phyloP scores from a whole-genome alignment of 495 filamentous ascomycete species.

The Glutinoglossum americanum region DNA sequence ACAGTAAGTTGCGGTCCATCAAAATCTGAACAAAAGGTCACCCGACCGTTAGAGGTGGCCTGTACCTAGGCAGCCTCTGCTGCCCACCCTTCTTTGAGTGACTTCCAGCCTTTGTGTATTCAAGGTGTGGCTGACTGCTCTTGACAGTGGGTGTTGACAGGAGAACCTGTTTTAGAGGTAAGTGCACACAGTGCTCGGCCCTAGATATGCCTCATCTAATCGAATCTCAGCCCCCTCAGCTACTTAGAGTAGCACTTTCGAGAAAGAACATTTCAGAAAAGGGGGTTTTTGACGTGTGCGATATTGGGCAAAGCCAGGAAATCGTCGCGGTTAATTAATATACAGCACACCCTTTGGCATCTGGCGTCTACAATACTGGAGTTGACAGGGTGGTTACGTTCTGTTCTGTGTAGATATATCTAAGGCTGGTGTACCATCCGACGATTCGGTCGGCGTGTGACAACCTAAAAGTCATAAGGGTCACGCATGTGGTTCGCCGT shows the following conservation, averaged over 20 bases:
- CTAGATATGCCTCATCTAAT: background rate
- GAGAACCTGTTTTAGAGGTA: conserved; percentile 64
- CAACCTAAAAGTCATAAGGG: background rate
- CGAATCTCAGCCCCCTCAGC: conserved; percentile 22
- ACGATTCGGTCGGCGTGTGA: background rate
- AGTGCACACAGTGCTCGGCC: background rate
- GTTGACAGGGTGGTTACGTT: background rate
- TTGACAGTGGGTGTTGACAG: conserved; percentile 52
- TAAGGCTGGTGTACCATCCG: background rate
- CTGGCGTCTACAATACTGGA: background rate
- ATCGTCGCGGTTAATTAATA: background rate
- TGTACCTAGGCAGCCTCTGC: background rate
- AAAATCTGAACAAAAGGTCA: background rate
- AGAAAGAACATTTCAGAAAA: conserved; percentile 44
- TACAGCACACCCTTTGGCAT: background rate
- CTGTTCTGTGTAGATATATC: background rate
- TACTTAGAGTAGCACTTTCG: conserved; percentile 56
- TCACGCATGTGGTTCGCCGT: background rate
- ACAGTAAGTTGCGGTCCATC: conserved; percentile 22
- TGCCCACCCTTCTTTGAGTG: background rate
- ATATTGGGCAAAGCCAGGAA: conserved; percentile 71
- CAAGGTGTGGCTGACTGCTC: background rate
- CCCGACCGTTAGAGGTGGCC: background rate
- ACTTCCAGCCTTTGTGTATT: background rate
- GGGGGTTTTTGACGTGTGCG: conserved; percentile 71